phyloP scores from a whole-genome alignment of 805 yeast species.

The Ascoidea asiatica region DNA sequence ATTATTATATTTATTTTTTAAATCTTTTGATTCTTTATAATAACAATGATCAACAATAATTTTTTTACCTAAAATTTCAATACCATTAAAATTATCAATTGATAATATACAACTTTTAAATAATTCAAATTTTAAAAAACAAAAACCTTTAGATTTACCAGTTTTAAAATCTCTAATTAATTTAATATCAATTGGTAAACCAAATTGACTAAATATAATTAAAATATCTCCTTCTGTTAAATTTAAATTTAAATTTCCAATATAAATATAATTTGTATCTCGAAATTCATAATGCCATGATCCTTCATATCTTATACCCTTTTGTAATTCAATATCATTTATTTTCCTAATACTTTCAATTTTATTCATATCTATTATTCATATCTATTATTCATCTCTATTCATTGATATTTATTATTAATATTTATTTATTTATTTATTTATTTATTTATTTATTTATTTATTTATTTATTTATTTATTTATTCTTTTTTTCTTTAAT shows the following conservation, averaged over 20 bases:
- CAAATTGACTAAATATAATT: slow-evolving; percentile 77
- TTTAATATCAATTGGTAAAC: slow-evolving; percentile 67
- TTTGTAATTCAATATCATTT: slow-evolving; percentile 55
- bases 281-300: slow-evolving; percentile 87
- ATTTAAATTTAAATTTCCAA: slow-evolving; percentile 58
- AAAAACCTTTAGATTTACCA: slow-evolving; percentile 64
- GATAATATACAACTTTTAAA: slow-evolving; percentile 73
- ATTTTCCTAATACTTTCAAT: slow-evolving; percentile 34
- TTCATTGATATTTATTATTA: no score
- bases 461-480: no score
- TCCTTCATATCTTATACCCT: slow-evolving; percentile 40
- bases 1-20: no score
- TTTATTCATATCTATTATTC: slow-evolving; percentile 11
- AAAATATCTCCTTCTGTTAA: slow-evolving; percentile 66
- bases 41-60: slow-evolving; percentile 18
- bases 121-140: slow-evolving; percentile 71
- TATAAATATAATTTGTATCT: slow-evolving; percentile 61
- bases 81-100: slow-evolving; percentile 78
- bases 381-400: no score
- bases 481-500: no score
- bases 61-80: slow-evolving; percentile 31
- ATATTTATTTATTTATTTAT: no score
- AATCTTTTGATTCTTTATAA: slow-evolving; percentile 2
- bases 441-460: no score
- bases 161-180: slow-evolving; percentile 28